A percentile compares a stretch with the other conserved stretches of the same genome.
Conservation (phyloP, 305 asterid genomes). For the Rubia occidens region DNA sequence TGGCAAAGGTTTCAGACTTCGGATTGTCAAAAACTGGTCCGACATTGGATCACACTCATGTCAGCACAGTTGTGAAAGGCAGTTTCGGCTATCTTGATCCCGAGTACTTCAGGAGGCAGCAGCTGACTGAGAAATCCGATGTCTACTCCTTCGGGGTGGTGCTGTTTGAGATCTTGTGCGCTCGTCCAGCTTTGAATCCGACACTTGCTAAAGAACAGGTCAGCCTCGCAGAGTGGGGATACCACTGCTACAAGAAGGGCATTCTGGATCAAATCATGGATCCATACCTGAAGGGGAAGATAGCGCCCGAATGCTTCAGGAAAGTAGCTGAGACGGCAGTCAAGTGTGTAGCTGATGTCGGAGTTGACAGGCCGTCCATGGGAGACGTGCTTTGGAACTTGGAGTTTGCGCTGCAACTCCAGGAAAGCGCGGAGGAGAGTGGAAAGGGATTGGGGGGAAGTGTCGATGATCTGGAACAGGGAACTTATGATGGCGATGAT, state of each 20-base stretch:
- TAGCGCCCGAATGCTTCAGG: constrained; percentile 84
- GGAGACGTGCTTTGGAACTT: constrained; percentile 95
- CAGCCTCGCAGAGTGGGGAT: constrained; percentile 90
- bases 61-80: constrained; percentile 88
- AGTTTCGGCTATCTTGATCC: constrained; percentile 80
- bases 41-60: constrained; percentile 70
- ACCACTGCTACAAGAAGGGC: constrained; percentile 71
- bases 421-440: constrained; percentile 89
- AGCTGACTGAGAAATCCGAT: constrained; percentile 78
- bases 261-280: constrained; percentile 68
- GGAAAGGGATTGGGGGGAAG: constrained; percentile 52
- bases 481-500: constrained; percentile 28
- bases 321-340: constrained; percentile 84
- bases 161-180: constrained; percentile 74
- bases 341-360: constrained; percentile 73
- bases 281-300: constrained; percentile 81
- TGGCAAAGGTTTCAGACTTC: constrained; percentile 83
- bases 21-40: constrained; percentile 88
- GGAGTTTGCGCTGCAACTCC: constrained; percentile 81
- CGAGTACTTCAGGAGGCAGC: constrained; percentile 72
- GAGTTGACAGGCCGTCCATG: constrained; percentile 85
- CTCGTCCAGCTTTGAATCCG: constrained; percentile 79
- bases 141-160: constrained; percentile 86
- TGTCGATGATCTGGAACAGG: constrained; percentile 31
- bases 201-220: constrained; percentile 85